Conservation (phyloP, 176 grass and related monocot genomes). For the Lolium rigidum region DNA sequence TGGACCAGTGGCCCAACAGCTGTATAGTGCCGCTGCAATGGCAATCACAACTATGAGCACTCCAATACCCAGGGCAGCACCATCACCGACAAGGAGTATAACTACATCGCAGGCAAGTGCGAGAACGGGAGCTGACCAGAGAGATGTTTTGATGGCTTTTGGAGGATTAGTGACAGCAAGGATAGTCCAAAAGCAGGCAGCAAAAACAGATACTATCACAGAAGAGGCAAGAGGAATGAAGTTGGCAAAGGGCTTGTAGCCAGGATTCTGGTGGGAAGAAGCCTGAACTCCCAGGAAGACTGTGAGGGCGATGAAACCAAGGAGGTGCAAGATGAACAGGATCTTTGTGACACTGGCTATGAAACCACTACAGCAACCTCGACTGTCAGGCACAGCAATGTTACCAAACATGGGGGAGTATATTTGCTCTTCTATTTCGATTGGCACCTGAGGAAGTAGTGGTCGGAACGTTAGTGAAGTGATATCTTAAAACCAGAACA, state of each 20-base stretch:
- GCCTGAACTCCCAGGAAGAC: constrained; percentile 65
- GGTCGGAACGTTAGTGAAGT: constrained; percentile 31
- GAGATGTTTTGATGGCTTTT: constrained; percentile 75
- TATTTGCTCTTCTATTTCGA: constrained; percentile 54
- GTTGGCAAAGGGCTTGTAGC: constrained; percentile 64
- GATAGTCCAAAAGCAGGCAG: constrained; percentile 57
- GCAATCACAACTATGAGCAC: constrained; percentile 58
- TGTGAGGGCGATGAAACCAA: constrained; percentile 67
- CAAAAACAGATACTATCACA: constrained; percentile 57
- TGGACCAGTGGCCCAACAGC: constrained; percentile 72
- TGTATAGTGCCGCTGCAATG: constrained; percentile 62
- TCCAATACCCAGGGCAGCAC: constrained; percentile 62
- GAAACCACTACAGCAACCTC: constrained; percentile 67
- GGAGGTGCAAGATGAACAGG: constrained; percentile 71
- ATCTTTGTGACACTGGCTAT: constrained; percentile 50
- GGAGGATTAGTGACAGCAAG: constrained; percentile 52
- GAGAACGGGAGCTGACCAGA: constrained; percentile 72
- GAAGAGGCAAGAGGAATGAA: constrained; percentile 60
- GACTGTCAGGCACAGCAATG: constrained; percentile 44
- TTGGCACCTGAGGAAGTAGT: constrained; percentile 46
- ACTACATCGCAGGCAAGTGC: constrained; percentile 60
- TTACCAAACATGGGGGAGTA: constrained; percentile 54
- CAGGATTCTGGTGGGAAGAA: constrained; percentile 56
- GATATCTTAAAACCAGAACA: neutral
- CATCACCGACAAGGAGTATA: constrained; percentile 64